phyloP scores from a whole-genome alignment of 441 rosid genomes.

The Pelargonium citronellum region DNA sequence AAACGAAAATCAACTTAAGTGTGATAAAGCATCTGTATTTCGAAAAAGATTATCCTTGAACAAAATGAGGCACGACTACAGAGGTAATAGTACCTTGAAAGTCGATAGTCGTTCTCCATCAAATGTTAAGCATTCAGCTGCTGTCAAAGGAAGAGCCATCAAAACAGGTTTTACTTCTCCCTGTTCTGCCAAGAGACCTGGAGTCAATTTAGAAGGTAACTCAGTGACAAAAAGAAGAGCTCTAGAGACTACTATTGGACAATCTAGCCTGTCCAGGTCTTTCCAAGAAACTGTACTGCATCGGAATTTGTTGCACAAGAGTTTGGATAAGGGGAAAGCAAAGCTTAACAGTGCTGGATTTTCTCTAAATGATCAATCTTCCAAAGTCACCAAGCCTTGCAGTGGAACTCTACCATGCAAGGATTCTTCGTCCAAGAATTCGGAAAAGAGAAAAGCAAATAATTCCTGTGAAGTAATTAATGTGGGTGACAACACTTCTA shows the following conservation, averaged over 20 bases:
- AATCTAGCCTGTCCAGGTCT: conserved; percentile 12
- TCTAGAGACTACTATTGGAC: conserved; percentile 11
- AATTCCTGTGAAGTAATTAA: conserved; percentile 2
- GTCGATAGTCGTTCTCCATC: conserved; percentile 12
- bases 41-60: conserved; percentile 12
- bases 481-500: conserved; percentile 6
- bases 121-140: conserved; percentile 9
- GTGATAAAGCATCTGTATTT: conserved; percentile 2
- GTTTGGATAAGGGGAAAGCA: conserved; percentile 14
- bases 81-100: conserved; percentile 9
- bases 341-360: background rate
- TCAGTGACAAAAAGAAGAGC: conserved; percentile 17
- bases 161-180: conserved; percentile 13
- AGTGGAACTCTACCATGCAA: background rate
- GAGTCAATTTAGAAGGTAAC: conserved; percentile 8
- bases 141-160: conserved; percentile 14
- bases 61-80: background rate
- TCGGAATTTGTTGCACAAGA: background rate
- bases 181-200: conserved; percentile 24
- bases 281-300: conserved; percentile 9
- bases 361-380: conserved; percentile 7
- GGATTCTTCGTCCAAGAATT: background rate
- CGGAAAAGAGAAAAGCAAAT: background rate
- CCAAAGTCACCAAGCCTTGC: background rate
- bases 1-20: conserved; percentile 14